phyloP scores from a whole-genome alignment of 202 grass and related monocot genomes.

The Cymbopogon flexuosus region DNA sequence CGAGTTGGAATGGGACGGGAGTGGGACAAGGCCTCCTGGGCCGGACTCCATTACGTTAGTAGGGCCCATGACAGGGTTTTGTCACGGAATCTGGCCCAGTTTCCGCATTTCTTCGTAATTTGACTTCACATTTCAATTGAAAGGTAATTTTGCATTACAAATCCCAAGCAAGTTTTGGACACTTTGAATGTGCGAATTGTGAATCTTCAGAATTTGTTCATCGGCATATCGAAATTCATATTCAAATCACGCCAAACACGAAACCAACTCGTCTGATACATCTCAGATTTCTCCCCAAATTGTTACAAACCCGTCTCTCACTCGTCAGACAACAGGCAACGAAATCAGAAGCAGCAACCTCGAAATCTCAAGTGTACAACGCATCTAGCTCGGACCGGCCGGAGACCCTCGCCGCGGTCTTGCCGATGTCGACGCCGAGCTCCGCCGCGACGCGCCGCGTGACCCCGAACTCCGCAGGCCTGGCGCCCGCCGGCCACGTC shows the following conservation, averaged over 20 bases:
- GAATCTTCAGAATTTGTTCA: neutral
- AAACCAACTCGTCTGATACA: neutral
- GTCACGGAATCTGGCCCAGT: neutral
- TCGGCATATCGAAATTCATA: neutral
- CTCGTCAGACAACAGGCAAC: neutral
- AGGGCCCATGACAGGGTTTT: neutral
- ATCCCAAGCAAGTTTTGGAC: too few species aligned
- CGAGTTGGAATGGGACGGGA: too few species aligned
- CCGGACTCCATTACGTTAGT: neutral
- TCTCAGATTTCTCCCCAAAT: neutral
- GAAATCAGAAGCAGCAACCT: neutral
- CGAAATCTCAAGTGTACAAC: conserved; percentile 50
- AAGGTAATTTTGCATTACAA: too few species aligned
- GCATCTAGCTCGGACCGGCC: conserved; percentile 45
- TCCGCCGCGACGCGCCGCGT: conserved; percentile 39
- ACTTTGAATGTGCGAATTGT: too few species aligned
- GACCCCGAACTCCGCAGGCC: conserved; percentile 35
- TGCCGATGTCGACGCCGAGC: conserved; percentile 45
- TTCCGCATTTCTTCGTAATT: neutral
- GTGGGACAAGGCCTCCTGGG: neutral
- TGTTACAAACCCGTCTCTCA: neutral
- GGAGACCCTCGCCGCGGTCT: conserved; percentile 33
- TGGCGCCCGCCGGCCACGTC: conserved; percentile 64
- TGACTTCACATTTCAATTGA: neutral
- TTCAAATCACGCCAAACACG: neutral